Evolutionary conservation across 805 yeast species (phyloP).

Genomic region (Candida lessepsii): DNA sequence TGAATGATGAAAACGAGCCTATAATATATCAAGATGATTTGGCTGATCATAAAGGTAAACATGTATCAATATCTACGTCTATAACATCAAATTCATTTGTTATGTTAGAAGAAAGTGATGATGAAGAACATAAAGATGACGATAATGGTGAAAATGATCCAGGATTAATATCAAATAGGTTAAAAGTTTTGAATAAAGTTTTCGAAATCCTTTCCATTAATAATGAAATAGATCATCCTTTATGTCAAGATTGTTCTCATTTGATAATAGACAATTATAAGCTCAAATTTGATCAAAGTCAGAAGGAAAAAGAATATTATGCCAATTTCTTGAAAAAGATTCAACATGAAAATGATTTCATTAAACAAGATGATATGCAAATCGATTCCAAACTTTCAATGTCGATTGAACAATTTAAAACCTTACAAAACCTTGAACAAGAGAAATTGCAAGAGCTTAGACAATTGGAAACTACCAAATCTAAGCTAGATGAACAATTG

Average conservation of each 20-base stretch:
- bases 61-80: slow-evolving; percentile 16
- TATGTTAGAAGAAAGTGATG: slow-evolving; percentile 17
- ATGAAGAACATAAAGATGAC: slow-evolving; percentile 2
- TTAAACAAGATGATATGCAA: slow-evolving; percentile 14
- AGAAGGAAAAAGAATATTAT: slow-evolving; percentile 77
- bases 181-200: slow-evolving; percentile 57
- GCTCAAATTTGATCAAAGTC: slow-evolving; percentile 65
- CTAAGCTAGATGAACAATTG: slow-evolving; percentile 49
- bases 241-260: slow-evolving; percentile 83
- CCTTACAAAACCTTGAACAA: slow-evolving; percentile 40
- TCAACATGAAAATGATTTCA: slow-evolving; percentile 30
- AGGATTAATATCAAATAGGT: slow-evolving; percentile 41
- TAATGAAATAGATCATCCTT: slow-evolving; percentile 77
- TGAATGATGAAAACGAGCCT: slow-evolving; percentile 23
- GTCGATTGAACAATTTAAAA: slow-evolving; percentile 45
- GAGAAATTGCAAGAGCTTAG: slow-evolving; percentile 31
- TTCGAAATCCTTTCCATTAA: slow-evolving; percentile 69
- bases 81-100: slow-evolving; percentile 20
- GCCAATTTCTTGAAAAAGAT: slow-evolving; percentile 69
- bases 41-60: slow-evolving; percentile 23
- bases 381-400: slow-evolving; percentile 41
- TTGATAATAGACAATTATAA: slow-evolving; percentile 63
- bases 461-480: slow-evolving; percentile 41
- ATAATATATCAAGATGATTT: slow-evolving; percentile 27
- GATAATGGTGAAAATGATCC: slow-evolving; percentile 6